Evolutionary conservation across 768 basidiomycete genomes (phyloP), one percentile per base, ranked within the genome.

Genomic region (Chalciporus piperatus): DNA sequence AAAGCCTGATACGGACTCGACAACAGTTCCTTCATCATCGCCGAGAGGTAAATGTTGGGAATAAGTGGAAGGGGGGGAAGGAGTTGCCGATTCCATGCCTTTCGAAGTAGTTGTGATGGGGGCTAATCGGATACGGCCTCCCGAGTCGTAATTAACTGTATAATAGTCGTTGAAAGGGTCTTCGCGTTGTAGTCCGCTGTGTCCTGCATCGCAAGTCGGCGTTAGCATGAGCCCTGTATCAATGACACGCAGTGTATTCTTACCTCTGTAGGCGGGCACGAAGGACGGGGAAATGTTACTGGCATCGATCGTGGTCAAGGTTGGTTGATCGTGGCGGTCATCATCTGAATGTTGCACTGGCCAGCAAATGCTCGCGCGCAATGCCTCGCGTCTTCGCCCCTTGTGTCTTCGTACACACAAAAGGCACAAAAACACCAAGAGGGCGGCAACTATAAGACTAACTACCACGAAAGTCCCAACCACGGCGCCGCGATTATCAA

Each of bases 391-490:
- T 22, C 61, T 66, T 37, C 63, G 67, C 38, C 74, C 72, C 43
- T 70, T 77, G 9, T 72, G 72, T 28, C 73, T 76, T 41, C 76
- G 70, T 42, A 45, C 51, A 51, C 59, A 59, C 19, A 50, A 41
- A 74, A 68, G 39, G 73, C 62, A 61, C 77, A 75, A 17, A 9
- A 76, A 76, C 9, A 77, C 65, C 8, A 75, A 57, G 20, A 84
- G 55, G 1, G 73, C 74, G 1, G 79, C 75, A 6, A 76, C 71
- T 33, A 77, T 68, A 19, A 92, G 61, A 7, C 85, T 89, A 39
- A 85, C 76, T 11, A 75, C 82, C 7, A 86, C 74, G 65, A 92
- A 91, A n/a, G 84, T 80, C 7, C 85, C 89, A 2, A 83, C 82
- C 4, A 89, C 83, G 10, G 83, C 84, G 2, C 83, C 82, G 25